Conservation (phyloP, 2,329 filamentous ascomycete genomes). For the Thermomyces lanuginosus region DNA sequence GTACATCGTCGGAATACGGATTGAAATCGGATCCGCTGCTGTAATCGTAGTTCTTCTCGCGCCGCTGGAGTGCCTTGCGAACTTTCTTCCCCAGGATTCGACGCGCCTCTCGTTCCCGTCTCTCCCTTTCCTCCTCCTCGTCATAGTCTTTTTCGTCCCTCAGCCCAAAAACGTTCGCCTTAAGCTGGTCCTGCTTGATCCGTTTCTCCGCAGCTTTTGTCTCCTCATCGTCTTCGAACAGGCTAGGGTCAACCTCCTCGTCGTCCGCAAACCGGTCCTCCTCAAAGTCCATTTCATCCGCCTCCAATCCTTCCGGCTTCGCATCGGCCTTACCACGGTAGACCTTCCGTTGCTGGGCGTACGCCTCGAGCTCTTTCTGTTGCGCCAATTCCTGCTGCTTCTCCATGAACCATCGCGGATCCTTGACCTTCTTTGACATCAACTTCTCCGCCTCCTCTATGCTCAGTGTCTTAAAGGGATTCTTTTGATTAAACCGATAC, state of each 20-base stretch:
- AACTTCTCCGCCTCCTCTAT: conserved; percentile 73
- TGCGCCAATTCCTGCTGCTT: conserved; percentile 35
- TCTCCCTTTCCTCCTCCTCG: conserved; percentile 49
- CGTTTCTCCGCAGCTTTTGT: conserved; percentile 53
- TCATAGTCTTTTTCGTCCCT: conserved; percentile 56
- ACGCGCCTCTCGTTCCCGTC: conserved; percentile 47
- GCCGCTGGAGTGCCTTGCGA: conserved; percentile 64
- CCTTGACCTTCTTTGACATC: conserved; percentile 62
- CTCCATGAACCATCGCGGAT: conserved; percentile 65
- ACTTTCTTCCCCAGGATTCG: conserved; percentile 60
- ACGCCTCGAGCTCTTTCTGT: conserved; percentile 45
- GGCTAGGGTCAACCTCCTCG: conserved; percentile 54
- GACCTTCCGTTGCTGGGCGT: conserved; percentile 30
- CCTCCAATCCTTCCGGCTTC: conserved; percentile 38
- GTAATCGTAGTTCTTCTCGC: conserved; percentile 77
- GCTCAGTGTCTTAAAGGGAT: conserved; percentile 55
- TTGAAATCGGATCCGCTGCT: conserved; percentile 51
- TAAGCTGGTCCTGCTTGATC: conserved; percentile 66
- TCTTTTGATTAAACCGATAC: conserved; percentile 48
- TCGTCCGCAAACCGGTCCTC: conserved; percentile 71
- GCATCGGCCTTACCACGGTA: conserved; percentile 30
- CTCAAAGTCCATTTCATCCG: conserved; percentile 51
- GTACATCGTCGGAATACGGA: conserved; percentile 39
- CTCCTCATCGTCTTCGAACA: conserved; percentile 75
- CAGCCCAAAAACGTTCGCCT: conserved; percentile 69